Evolutionary conservation across 306 rosid genomes (phyloP), one percentile per base, ranked within the genome.

Genomic region (Rosa persica): DNA sequence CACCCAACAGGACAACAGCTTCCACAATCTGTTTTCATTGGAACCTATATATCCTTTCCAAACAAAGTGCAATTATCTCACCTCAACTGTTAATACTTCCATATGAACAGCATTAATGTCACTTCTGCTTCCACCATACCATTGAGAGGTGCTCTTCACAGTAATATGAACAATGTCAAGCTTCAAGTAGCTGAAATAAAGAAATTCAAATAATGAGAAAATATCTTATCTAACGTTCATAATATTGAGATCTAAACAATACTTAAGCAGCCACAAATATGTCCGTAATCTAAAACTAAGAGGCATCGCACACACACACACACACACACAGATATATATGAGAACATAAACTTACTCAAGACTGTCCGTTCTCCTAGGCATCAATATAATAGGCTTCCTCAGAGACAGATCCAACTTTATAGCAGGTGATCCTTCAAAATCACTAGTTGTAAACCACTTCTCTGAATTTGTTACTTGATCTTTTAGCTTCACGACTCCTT

Each of bases 151-250:
- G 86, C 91, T 95, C 85, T 81, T 87, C 83, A 95, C 82, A 76
- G 99, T 93, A 74, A 95, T 90, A 78, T 95, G 99, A 87, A 93
- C 97, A 79, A 95, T 86, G 70, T 95, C 99, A 80, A 95, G 98
- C 93, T 93, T 90, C 96, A 95, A 87, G 85, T 87, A 93, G 83
- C 99, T 95, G 98, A 76, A 52, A 42, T 43, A 83, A 81, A 73
- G 69, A 86, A 85, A 72, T 67, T 81, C 74, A 79, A 80, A 70
- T 22, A 75, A n/a, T n/a, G n/a, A 64, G 72, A 16, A 55, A 25
- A 15, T 12, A 39, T 60, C 38, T 27, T 13, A 30, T 65, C 17
- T 62, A 15, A 15, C 15, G 52, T 42, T 36, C 12, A 67, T 68
- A 36, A 48, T 62, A 82, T 25, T 47, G 39, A 64, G 62, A 30